Evolutionary conservation across 169 alveolate genomes (phyloP).

Genomic region (Cryptosporidium ryanae): DNA sequence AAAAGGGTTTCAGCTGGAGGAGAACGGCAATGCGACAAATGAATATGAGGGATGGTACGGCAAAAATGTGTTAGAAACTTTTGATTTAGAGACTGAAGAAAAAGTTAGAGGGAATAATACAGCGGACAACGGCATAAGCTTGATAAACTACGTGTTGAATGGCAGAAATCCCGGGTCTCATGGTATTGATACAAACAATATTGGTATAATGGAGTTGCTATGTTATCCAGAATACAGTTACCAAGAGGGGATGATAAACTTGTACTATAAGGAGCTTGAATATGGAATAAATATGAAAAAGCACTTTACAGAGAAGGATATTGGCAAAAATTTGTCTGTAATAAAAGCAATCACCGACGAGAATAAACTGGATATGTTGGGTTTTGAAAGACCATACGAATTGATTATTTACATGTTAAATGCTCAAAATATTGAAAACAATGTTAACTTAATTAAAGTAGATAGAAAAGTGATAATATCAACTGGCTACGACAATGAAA

Average conservation of each 20-base stretch:
- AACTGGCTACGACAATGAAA: constrained; percentile 45
- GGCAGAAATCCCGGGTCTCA: background rate
- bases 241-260: constrained; percentile 27
- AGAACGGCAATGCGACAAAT: background rate
- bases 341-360: background rate
- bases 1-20: background rate
- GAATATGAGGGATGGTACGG: background rate
- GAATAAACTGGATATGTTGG: background rate
- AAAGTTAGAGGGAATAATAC: background rate
- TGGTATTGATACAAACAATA: background rate
- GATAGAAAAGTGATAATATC: constrained; percentile 21
- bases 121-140: background rate
- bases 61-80: background rate
- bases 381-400: constrained; percentile 41
- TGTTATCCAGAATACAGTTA: constrained; percentile 10
- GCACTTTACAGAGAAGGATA: background rate
- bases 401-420: background rate
- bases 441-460: background rate
- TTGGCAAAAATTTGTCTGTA: background rate
- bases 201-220: constrained; percentile 24
- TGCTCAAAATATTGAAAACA: background rate
- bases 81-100: background rate
- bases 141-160: background rate
- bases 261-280: constrained; percentile 37
- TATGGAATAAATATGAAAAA: background rate